Evolutionary conservation across 164 flowering plant genomes (phyloP).

Genomic region (Magnolia kwangsiensis): DNA sequence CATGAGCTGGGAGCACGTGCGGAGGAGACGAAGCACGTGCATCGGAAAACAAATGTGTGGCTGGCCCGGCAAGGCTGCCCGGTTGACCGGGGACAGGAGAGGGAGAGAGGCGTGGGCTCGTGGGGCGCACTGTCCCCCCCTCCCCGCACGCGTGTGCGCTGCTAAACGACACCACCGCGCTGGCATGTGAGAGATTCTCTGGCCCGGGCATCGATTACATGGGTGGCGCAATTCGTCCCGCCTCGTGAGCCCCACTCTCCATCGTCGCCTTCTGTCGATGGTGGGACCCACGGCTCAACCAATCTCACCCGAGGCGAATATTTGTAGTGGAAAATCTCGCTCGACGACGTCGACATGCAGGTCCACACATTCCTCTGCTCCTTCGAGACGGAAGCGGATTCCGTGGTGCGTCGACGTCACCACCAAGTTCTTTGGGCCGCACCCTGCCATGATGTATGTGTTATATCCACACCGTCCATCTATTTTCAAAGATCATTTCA

Average conservation of each 20-base stretch:
- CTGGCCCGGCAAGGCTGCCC: slow-evolving; percentile 34
- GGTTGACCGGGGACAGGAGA: slow-evolving; percentile 65
- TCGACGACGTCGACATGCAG: slow-evolving; percentile 21
- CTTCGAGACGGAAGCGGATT: neutral
- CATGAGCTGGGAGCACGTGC: slow-evolving; percentile 8
- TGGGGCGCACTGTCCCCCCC: slow-evolving; percentile 31
- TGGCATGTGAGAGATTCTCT: slow-evolving; percentile 1
- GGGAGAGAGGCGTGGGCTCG: slow-evolving; percentile 26
- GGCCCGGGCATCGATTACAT: neutral
- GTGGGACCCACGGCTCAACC: neutral
- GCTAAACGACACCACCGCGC: slow-evolving; percentile 35
- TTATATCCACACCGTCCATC: too few species aligned
- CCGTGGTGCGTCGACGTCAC: too few species aligned
- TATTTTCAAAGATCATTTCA: too few species aligned
- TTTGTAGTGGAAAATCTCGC: neutral
- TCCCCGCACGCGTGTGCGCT: slow-evolving; percentile 29
- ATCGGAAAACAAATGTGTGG: neutral
- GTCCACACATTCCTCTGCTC: slow-evolving; percentile 47
- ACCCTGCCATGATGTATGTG: too few species aligned
- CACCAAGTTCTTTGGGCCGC: too few species aligned
- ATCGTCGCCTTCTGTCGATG: neutral
- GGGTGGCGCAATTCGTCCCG: neutral
- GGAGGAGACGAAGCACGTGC: neutral
- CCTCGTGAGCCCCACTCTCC: neutral
- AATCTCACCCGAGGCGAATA: neutral